A percentile compares a stretch with the other conserved stretches of the same genome.
These are phyloP conservation scores for Plectosphaerella plurivora DNA, from an alignment of 2,329 filamentous ascomycete species.

Conservation along the genomic window DNA sequence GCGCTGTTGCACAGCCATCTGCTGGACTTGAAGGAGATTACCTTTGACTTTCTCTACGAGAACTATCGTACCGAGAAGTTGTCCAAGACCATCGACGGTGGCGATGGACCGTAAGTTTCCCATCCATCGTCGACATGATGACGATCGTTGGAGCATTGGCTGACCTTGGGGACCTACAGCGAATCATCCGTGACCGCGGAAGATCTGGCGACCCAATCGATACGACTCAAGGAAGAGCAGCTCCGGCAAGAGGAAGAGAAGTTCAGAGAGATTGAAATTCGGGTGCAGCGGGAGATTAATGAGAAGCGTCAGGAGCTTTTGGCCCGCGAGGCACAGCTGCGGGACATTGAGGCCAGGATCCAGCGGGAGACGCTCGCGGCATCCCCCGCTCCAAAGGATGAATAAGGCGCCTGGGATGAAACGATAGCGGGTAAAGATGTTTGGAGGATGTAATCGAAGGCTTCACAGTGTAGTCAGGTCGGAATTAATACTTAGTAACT, in stretches of 20 bases:
- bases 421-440: too few relatives aligned
- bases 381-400: conserved; percentile 26
- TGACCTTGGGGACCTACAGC: conserved; percentile 31
- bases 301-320: conserved; percentile 98
- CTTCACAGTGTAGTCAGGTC: too few relatives aligned
- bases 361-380: conserved; percentile 69
- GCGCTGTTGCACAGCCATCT: conserved; percentile 96
- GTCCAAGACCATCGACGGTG: conserved; percentile 96
- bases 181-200: conserved; percentile 96
- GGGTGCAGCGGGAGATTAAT: conserved; percentile 99
- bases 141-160: conserved; percentile 21
- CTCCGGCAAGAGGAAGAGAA: conserved; percentile 99
- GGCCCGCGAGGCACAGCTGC: conserved; percentile 95
- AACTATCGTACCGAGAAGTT: conserved; percentile 99
- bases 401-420: too few relatives aligned
- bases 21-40: conserved; percentile 98
- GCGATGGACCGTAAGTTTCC: conserved; percentile 73
- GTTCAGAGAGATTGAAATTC: conserved; percentile 97
- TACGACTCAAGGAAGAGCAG: conserved; percentile 98
- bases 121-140: conserved; percentile 4
- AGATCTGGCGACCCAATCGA: conserved; percentile 92
- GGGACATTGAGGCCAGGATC: conserved; percentile 98
- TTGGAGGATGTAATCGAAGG: too few relatives aligned
- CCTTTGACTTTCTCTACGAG: conserved; percentile 98
- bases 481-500: too few relatives aligned